Percentiles rank a stretch among this genome's conserved stretches.
These are phyloP conservation scores for Euryodendron excelsum DNA, from an alignment of 148 eudicot genomes.

Conservation along the genomic window DNA sequence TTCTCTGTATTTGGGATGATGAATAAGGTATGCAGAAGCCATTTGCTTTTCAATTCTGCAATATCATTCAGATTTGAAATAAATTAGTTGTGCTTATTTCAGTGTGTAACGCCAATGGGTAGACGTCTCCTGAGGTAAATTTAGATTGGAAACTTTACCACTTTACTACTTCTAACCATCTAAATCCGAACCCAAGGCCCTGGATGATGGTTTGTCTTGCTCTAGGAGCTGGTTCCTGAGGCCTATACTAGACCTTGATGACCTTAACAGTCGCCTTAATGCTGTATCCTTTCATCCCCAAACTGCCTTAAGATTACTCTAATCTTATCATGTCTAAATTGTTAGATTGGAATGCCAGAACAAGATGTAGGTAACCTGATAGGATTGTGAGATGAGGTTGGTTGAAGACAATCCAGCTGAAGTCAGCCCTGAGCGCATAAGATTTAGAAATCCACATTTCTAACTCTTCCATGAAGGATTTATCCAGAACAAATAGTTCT, in stretches of 20 bases:
- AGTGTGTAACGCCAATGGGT: slow-evolving; percentile 98
- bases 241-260: slow-evolving; percentile 83
- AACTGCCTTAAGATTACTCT: not conserved
- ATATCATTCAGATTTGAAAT: slow-evolving; percentile 18
- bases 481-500: no score
- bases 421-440: not conserved
- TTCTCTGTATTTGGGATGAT: slow-evolving; percentile 99
- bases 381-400: not conserved
- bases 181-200: slow-evolving; percentile 3
- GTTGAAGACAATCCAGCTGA: no score
- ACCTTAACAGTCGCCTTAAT: slow-evolving; percentile 73
- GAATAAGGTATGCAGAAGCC: slow-evolving; percentile 67
- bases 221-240: slow-evolving; percentile 93
- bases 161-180: slow-evolving; percentile 1
- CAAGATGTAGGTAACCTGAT: not conserved
- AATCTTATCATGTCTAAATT: not conserved
- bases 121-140: slow-evolving; percentile 85
- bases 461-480: not conserved
- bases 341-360: not conserved
- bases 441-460: not conserved
- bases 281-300: slow-evolving; percentile 73
- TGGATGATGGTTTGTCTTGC: slow-evolving; percentile 23
- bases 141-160: not conserved
- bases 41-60: slow-evolving; percentile 6
- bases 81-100: slow-evolving; percentile 26